Base-by-base conservation (phyloP, 495 filamentous ascomycete genomes). In the Talaromyces proteolyticus region DNA sequence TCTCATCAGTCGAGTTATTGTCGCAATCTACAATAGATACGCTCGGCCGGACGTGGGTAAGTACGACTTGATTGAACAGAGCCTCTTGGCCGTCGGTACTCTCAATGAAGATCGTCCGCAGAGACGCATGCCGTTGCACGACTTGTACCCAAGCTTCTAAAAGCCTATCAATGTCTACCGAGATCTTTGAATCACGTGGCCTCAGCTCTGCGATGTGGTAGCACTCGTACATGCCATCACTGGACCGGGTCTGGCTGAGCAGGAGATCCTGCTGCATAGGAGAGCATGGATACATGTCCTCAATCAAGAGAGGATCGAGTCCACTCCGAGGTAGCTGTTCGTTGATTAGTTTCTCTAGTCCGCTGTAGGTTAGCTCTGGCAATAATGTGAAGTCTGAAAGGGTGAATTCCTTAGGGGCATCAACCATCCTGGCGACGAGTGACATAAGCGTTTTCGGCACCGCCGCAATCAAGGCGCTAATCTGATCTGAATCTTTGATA, bases 51-150 rank as follows among this genome's bases (percentile, higher is more conserved):
- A 61, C 44, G 1, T 58, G 53, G 53, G 50, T 69, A 41, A 66
- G 50, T 17, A 73, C 67, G 6, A 69, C 57, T 53, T 74, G 70
- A 43, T 68, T 62, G 50, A 65, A 63, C 1, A 58, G 52, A 24
- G 62, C 66, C 16, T 63, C 58, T 2, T 58, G 53, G 6, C 57
- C 55, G 21, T 65, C 54, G n/a, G n/a, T n/a, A 42, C 64, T 76
- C 44, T 77, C 64, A 7, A 68, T 64, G 39, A 81, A 80, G 0
- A 79, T 58, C 0, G 77, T 80, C 8, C 77, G 66, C 34, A 81
- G 57, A 53, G 74, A 72, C 0, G 69, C 55, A 54, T 79, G 77
- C 19, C 70, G 69, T 22, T 65, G 58, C 16, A 76, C 64, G 1
- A 81, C 68, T 41, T 60, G 56, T 39, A 67, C 57, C 77, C 77